Percentiles rank a stretch among this genome's conserved stretches.
Evolutionary conservation across 169 alveolate genomes (phyloP).

Genomic region (Eimeria acervulina): DNA sequence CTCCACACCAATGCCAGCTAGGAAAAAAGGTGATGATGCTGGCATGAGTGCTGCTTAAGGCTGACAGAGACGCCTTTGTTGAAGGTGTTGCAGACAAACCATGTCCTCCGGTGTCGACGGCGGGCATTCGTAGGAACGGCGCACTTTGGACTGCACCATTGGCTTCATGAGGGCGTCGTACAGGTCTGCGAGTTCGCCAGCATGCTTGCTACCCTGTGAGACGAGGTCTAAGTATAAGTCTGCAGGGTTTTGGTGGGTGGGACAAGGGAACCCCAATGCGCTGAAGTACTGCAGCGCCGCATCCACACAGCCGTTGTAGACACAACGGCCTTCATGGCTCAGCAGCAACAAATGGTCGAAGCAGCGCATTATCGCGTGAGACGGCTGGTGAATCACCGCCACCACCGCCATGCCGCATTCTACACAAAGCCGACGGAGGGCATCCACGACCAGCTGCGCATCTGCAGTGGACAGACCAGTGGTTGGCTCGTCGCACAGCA

Average conservation of each 20-base stretch:
- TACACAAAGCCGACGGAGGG: slow-evolving; percentile 82
- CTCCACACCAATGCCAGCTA: neutral
- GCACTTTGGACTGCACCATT: slow-evolving; percentile 21
- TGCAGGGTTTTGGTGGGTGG: slow-evolving; percentile 86
- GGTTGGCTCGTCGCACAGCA: slow-evolving; percentile 92
- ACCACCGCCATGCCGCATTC: slow-evolving; percentile 82
- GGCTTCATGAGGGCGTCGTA: slow-evolving; percentile 60
- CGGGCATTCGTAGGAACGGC: slow-evolving; percentile 33
- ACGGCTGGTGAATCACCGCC: slow-evolving; percentile 85
- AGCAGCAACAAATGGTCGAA: slow-evolving; percentile 88
- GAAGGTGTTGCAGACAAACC: neutral
- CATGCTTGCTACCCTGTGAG: slow-evolving; percentile 21
- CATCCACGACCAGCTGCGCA: slow-evolving; percentile 83
- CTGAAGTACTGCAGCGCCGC: slow-evolving; percentile 84
- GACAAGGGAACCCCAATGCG: slow-evolving; percentile 81
- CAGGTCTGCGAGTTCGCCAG: slow-evolving; percentile 47
- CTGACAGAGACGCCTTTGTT: neutral
- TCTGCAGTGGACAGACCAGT: slow-evolving; percentile 90
- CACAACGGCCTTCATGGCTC: slow-evolving; percentile 87
- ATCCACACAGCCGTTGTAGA: slow-evolving; percentile 88
- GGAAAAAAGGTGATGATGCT: neutral
- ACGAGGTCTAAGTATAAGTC: slow-evolving; percentile 81
- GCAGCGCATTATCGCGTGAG: slow-evolving; percentile 80
- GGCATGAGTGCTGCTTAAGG: neutral
- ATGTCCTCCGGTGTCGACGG: neutral